A percentile compares a stretch with the other conserved stretches of the same genome.
Evolutionary conservation across 2,329 filamentous ascomycete species (phyloP).

Genomic region (Cryphonectria radicalis): DNA sequence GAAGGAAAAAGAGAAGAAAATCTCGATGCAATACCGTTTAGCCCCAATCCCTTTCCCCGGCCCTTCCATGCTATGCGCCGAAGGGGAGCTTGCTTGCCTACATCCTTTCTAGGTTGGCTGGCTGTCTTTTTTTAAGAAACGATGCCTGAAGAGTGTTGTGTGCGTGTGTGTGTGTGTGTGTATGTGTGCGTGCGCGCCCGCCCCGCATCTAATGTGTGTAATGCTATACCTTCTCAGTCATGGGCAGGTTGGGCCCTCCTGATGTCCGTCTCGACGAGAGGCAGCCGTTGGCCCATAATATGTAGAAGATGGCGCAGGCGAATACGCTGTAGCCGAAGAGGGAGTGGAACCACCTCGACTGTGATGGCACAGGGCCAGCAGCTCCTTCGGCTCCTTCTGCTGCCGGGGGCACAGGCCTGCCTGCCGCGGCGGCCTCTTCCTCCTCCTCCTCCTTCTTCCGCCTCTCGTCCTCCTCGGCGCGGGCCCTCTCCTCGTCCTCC

Average conservation of each 20-base stretch:
- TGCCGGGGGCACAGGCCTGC: conserved; percentile 19
- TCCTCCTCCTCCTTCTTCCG: conserved; percentile 33
- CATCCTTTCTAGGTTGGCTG: not conserved
- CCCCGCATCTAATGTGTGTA: not conserved
- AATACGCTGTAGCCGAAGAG: conserved; percentile 12
- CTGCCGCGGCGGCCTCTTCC: conserved; percentile 26
- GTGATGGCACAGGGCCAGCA: not conserved
- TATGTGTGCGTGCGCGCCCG: not conserved
- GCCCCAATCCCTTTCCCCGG: not conserved
- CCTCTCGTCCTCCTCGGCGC: conserved; percentile 28
- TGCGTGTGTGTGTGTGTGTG: not conserved
- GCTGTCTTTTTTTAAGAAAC: not conserved
- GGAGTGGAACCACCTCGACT: conserved; percentile 12
- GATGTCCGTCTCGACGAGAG: not conserved
- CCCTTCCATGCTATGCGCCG: conserved; percentile 1
- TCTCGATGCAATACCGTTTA: not conserved
- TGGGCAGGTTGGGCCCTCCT: not conserved
- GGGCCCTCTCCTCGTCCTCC: conserved; percentile 30
- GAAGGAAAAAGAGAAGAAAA: not conserved
- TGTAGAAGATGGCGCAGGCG: conserved; percentile 6
- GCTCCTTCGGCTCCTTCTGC: not conserved
- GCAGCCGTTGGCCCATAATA: conserved; percentile 17
- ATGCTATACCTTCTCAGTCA: conserved; percentile 13
- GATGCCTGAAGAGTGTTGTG: not conserved
- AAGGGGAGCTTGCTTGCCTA: not conserved